Percentiles rank a stretch among this genome's conserved stretches.
phyloP scores from a whole-genome alignment of 129 eudicot species.

The Chrysanthemum lavandulifolium region DNA sequence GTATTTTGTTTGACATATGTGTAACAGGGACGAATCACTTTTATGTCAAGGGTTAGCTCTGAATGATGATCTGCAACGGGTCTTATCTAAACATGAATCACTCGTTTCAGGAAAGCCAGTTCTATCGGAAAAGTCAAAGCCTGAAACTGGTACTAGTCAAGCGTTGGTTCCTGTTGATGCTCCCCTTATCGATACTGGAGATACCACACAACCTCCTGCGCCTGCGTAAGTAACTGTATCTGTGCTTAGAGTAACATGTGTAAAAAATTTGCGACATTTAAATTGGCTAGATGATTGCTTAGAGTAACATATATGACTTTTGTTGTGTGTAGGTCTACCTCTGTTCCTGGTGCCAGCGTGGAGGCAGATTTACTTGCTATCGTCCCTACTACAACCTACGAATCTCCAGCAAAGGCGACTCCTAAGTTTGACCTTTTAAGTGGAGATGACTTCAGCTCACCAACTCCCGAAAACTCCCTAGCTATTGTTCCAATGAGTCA shows the following conservation, averaged over 20 bases:
- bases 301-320: not conserved
- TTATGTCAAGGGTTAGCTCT: constrained; percentile 84
- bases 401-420: constrained; percentile 37
- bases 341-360: constrained; percentile 25
- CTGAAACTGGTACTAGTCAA: constrained; percentile 35
- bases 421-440: constrained; percentile 81
- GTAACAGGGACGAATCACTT: constrained; percentile 77
- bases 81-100: constrained; percentile 73
- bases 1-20: not conserved
- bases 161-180: constrained; percentile 58
- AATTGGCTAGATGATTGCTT: constrained; percentile 9
- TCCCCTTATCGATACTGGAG: constrained; percentile 81
- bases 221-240: constrained; percentile 35
- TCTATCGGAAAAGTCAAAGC: constrained; percentile 27
- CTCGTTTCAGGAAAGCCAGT: constrained; percentile 48
- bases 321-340: constrained; percentile 49
- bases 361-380: constrained; percentile 44
- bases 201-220: constrained; percentile 40
- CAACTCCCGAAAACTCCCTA: constrained; percentile 49
- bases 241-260: not conserved
- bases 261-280: too few species aligned
- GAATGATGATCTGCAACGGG: constrained; percentile 89
- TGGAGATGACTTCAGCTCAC: constrained; percentile 77
- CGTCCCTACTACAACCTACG: constrained; percentile 46
- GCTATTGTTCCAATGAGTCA: constrained; percentile 77